A percentile compares a stretch with the other conserved stretches of the same genome.
These are phyloP conservation scores for Elsinoe australis DNA, from an alignment of 2,329 filamentous ascomycete genomes.

Conservation along the genomic window DNA sequence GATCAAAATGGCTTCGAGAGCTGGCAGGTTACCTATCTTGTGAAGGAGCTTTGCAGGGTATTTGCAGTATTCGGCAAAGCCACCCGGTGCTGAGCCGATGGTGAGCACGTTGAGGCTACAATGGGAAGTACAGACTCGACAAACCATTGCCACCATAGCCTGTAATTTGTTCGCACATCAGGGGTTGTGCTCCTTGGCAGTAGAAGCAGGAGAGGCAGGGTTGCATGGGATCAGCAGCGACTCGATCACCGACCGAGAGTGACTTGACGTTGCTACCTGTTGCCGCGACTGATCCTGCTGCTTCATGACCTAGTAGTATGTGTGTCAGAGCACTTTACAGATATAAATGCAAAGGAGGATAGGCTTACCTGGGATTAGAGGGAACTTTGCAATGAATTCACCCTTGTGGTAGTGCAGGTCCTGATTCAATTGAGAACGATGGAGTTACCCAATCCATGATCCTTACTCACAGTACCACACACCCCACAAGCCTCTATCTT, in stretches of 20 bases:
- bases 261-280: slow-evolving; percentile 52
- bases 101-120: too few relatives aligned
- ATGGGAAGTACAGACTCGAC: too few relatives aligned
- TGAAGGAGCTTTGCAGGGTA: slow-evolving; percentile 53
- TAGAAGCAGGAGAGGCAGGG: slow-evolving; percentile 67
- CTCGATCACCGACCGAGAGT: slow-evolving; percentile 55
- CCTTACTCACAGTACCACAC: slow-evolving; percentile 13
- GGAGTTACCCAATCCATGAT: not conserved
- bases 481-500: slow-evolving; percentile 18
- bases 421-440: slow-evolving; percentile 1
- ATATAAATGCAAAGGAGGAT: too few relatives aligned
- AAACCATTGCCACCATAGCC: slow-evolving; percentile 55
- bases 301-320: slow-evolving; percentile 52
- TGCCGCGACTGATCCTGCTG: slow-evolving; percentile 56
- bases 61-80: slow-evolving; percentile 64
- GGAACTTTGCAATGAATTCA: slow-evolving; percentile 47
- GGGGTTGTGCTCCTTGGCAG: slow-evolving; percentile 58
- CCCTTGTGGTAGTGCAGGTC: slow-evolving; percentile 58
- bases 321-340: too few relatives aligned
- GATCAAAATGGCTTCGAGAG: slow-evolving; percentile 62
- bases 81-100: slow-evolving; percentile 52
- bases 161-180: slow-evolving; percentile 62
- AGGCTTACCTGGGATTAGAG: slow-evolving; percentile 21
- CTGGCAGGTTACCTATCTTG: slow-evolving; percentile 56
- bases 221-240: slow-evolving; percentile 56